phyloP scores from a whole-genome alignment of 164 flowering plant species.

The Vitis amurensis region DNA sequence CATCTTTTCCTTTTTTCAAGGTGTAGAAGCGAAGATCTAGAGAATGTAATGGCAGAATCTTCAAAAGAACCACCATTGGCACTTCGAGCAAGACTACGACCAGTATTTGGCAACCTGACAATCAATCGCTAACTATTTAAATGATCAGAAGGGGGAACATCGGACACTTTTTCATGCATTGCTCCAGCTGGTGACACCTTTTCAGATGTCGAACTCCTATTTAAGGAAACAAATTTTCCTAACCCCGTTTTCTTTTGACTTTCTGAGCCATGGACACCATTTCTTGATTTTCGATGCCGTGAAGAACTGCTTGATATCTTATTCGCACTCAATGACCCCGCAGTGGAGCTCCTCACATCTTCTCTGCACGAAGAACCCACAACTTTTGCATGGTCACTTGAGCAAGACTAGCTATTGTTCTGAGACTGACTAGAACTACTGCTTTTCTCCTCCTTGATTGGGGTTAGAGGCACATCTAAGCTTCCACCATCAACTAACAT shows the following conservation, averaged over 20 bases:
- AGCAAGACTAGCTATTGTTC: conserved; percentile 72
- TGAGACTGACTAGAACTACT: conserved; percentile 86
- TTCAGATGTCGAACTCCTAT: conserved; percentile 40
- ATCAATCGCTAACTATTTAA: conserved; percentile 58
- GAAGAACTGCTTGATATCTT: conserved; percentile 48
- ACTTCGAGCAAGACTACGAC: conserved; percentile 40
- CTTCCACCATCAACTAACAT: conserved; percentile 10
- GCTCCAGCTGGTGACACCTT: conserved; percentile 48
- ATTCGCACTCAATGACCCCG: conserved; percentile 47
- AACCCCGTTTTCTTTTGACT: conserved; percentile 51
- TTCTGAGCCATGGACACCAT: conserved; percentile 54
- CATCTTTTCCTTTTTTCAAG: conserved; percentile 62
- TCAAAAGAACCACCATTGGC: conserved; percentile 35
- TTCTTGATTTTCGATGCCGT: conserved; percentile 57
- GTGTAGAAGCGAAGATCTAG: conserved; percentile 49
- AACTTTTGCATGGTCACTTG: conserved; percentile 65
- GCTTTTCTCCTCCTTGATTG: conserved; percentile 37
- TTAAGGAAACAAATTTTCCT: conserved; percentile 37
- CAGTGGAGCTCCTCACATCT: conserved; percentile 71
- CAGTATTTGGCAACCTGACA: conserved; percentile 72
- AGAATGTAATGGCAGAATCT: conserved; percentile 25
- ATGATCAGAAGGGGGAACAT: conserved; percentile 47
- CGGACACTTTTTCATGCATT: conserved; percentile 42
- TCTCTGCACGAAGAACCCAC: conserved; percentile 54
- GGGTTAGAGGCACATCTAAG: conserved; percentile 29